Conservation (phyloP, 257 asterid species). For the Linderniella brevidens region DNA sequence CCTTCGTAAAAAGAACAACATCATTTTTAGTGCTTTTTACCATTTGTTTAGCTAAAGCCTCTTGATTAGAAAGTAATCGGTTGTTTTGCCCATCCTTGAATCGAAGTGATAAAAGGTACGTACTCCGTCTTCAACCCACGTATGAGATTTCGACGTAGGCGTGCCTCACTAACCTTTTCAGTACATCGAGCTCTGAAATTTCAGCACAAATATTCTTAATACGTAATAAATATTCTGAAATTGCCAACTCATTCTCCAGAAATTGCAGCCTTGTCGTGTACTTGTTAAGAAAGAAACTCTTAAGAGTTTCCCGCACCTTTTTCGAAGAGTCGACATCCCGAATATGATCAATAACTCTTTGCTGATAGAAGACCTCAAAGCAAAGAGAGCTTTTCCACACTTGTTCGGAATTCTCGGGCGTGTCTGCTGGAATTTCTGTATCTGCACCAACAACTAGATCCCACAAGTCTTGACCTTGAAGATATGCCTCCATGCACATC, state of each 20-base stretch:
- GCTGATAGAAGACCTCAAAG: constrained; percentile 3
- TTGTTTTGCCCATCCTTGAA: constrained; percentile 6
- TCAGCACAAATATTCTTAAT: constrained; percentile 10
- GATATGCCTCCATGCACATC: constrained; percentile 9
- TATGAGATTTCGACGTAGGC: constrained; percentile 7
- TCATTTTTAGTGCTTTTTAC: background rate
- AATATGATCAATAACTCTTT: constrained; percentile 10
- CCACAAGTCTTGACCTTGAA: constrained; percentile 9
- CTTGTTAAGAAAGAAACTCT: constrained; percentile 3
- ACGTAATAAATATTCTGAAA: constrained; percentile 9
- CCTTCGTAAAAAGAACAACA: background rate
- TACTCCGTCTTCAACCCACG: constrained; percentile 10
- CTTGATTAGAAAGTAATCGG: constrained; percentile 5
- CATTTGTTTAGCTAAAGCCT: constrained; percentile 10
- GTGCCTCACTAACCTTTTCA: constrained; percentile 8
- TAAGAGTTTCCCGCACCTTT: constrained; percentile 6
- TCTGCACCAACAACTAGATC: background rate
- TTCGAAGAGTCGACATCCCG: constrained; percentile 7
- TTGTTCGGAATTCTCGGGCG: background rate
- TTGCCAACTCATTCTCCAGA: background rate
- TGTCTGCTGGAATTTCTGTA: background rate
- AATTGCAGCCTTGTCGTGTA: constrained; percentile 11
- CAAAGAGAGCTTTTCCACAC: constrained; percentile 1
- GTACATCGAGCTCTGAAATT: constrained; percentile 9
- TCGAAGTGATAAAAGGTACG: constrained; percentile 6